Evolutionary conservation across 2,329 filamentous ascomycete species (phyloP).

Genomic region (Arthrobotrys conoides): DNA sequence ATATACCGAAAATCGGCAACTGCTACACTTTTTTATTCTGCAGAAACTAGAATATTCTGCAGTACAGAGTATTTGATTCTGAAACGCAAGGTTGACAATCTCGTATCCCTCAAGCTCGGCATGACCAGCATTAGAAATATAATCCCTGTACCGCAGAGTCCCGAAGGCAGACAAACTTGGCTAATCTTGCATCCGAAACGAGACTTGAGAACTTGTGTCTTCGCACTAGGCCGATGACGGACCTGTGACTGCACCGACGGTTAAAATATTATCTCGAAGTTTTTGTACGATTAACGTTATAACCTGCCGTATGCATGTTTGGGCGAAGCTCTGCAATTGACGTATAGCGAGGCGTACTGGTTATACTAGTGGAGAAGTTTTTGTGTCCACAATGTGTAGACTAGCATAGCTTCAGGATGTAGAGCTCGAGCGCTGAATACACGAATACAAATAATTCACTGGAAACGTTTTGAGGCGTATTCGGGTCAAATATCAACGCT

Average conservation of each 20-base stretch:
- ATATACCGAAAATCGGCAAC: too few species aligned
- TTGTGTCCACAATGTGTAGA: too few species aligned
- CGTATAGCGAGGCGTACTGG: too few species aligned
- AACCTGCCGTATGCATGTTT: too few species aligned
- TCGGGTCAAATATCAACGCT: too few species aligned
- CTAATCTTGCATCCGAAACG: background rate
- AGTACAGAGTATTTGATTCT: background rate
- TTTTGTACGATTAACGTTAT: background rate
- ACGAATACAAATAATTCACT: too few species aligned
- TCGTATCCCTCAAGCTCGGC: background rate
- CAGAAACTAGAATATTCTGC: background rate
- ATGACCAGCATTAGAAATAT: conserved; percentile 14
- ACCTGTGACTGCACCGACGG: too few species aligned
- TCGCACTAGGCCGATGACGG: background rate
- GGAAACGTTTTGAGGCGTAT: too few species aligned
- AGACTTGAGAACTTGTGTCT: background rate
- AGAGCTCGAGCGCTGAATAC: too few species aligned
- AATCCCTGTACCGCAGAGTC: conserved; percentile 8
- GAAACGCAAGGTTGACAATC: conserved; percentile 8
- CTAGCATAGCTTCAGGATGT: too few species aligned
- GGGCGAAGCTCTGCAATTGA: too few species aligned
- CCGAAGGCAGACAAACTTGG: conserved; percentile 13
- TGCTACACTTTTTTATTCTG: background rate
- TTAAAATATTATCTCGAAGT: background rate
- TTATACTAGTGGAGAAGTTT: too few species aligned